These are phyloP conservation scores for Didymella lethalis DNA, from an alignment of 2,329 filamentous ascomycete genomes.

Conservation along the genomic window DNA sequence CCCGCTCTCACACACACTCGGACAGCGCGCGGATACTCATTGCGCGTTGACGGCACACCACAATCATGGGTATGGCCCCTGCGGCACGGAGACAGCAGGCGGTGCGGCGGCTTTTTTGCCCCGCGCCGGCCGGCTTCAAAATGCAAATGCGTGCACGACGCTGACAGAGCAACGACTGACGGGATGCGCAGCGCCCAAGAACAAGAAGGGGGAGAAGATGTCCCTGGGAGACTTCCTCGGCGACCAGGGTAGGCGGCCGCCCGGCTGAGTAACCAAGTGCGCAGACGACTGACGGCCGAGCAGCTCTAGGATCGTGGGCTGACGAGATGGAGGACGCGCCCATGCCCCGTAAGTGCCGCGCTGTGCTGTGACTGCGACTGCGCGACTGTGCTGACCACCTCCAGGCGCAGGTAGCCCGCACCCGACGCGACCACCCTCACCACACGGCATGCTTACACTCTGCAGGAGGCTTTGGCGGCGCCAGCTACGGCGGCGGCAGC, in stretches of 20 bases:
- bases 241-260: constrained; percentile 76
- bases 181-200: constrained; percentile 76
- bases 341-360: constrained; percentile 65
- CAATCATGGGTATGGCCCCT: constrained; percentile 66
- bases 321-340: constrained; percentile 95
- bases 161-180: constrained; percentile 54
- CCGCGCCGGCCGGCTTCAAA: constrained; percentile 30
- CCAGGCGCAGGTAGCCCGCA: not conserved
- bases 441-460: not conserved
- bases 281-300: constrained; percentile 38
- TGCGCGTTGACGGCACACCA: constrained; percentile 54
- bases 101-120: constrained; percentile 38
- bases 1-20: constrained; percentile 40
- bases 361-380: not conserved
- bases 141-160: constrained; percentile 3
- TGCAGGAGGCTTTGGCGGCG: constrained; percentile 48
- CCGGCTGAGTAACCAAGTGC: constrained; percentile 28
- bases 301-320: constrained; percentile 90
- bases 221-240: constrained; percentile 94
- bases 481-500: constrained; percentile 55
- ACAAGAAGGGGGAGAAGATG: constrained; percentile 96
- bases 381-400: not conserved
- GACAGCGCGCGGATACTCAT: constrained; percentile 47
- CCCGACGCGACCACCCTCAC: not conserved
- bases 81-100: constrained; percentile 33